Evolutionary conservation across 116 monocot species (phyloP), one percentile per base, ranked within the genome.

Genomic region (Dioscorea cayenensis): DNA sequence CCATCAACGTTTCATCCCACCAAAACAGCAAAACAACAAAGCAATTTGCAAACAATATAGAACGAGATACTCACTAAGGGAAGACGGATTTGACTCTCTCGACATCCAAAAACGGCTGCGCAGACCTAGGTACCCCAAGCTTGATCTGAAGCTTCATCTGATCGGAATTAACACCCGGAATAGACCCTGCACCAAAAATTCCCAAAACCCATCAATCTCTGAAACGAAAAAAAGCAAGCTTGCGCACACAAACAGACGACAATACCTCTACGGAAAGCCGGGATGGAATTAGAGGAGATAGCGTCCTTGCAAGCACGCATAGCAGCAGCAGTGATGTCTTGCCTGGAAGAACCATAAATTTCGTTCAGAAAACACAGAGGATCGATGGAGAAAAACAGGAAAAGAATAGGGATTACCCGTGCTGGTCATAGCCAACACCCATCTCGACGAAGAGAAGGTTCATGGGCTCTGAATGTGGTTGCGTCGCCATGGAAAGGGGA

Each of bases 371-470:
- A 55, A 18, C 4, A 20, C 32, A 65, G 11, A 0, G 32, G 11
- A 65, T 29, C 28, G 11, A 32, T 6, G 16, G 63, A 70, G 52
- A 62, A 20, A 27, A 32, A 18, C 19, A 63, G 14, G 51, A 64
- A 27, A 18, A 20, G 28, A 64, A 14, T 1, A 32, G 43, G 37
- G 37, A 20, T 22, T 49, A 85, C 91, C 96, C 90, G 67, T 96
- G 92, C 65, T 96, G 92, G 64, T 96, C 96, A 78, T 96, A 96
- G 62, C 96, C 96, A 65, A 96, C 96, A 32, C 92, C 96, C 96
- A 96, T 96, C 79, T 96, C 96, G 43, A 92, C 92, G 86, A 96
- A 90, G 64, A 96, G 96, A 38, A 96, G 88, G 75, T 80, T 90
- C 90, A 92, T 88, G 19, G 80, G 38, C 35, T 21, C 35, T 12